Percentiles rank a stretch among this genome's conserved stretches.
phyloP scores from a whole-genome alignment of 306 rosid species.

The Delonix regia region DNA sequence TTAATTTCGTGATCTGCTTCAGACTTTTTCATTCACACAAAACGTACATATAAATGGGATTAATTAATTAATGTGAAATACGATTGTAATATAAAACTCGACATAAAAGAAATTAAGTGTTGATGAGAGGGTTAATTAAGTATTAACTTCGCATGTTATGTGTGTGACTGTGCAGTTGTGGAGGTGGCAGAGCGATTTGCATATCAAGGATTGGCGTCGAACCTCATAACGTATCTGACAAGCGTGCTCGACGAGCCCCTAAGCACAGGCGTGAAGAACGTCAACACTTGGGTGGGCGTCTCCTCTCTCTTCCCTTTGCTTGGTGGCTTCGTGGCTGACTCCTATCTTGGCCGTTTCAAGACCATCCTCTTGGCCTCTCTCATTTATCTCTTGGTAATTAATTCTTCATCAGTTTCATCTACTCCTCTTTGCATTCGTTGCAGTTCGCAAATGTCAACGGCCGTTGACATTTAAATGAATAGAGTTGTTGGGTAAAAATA shows the following conservation, averaged over 20 bases:
- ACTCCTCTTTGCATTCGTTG: no score
- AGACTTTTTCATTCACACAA: no score
- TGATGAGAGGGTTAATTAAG: no score
- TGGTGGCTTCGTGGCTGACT: slow-evolving; percentile 55
- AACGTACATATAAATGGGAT: no score
- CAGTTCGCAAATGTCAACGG: no score
- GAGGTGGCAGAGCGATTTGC: slow-evolving; percentile 53
- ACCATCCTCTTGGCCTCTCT: slow-evolving; percentile 43
- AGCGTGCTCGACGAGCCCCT: slow-evolving; percentile 36
- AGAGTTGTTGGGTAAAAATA: no score
- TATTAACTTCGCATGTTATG: no score
- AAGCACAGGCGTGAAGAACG: slow-evolving; percentile 39
- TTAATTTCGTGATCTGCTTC: no score
- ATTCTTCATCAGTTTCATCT: not conserved
- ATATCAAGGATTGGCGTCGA: slow-evolving; percentile 34
- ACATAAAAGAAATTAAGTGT: no score
- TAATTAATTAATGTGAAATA: no score
- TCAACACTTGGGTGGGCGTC: slow-evolving; percentile 53
- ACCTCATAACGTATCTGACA: slow-evolving; percentile 42
- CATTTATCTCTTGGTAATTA: slow-evolving; percentile 43
- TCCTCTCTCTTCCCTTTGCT: slow-evolving; percentile 46
- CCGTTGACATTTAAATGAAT: no score
- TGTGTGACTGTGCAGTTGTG: slow-evolving; percentile 27
- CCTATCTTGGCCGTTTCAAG: slow-evolving; percentile 49
- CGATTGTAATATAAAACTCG: no score